Evolutionary conservation across 768 basidiomycete genomes (phyloP).

Genomic region (Mycena amicta): DNA sequence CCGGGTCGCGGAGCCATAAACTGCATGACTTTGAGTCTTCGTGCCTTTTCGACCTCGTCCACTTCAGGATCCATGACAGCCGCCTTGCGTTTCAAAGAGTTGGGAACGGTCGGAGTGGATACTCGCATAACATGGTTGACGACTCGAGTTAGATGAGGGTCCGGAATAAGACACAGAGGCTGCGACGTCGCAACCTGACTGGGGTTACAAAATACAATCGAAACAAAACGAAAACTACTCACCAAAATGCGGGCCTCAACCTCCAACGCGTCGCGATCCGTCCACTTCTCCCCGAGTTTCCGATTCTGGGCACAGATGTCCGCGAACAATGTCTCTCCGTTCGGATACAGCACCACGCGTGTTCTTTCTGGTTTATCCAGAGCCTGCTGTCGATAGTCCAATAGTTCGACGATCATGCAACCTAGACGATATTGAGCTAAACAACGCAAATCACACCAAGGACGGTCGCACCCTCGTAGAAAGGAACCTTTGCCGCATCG

Average conservation of each 20-base stretch:
- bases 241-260: constrained; percentile 77
- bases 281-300: constrained; percentile 59
- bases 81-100: constrained; percentile 78
- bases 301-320: constrained; percentile 75
- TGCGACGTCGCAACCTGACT: constrained; percentile 70
- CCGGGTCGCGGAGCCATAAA: constrained; percentile 71
- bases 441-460: background rate
- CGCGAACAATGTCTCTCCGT: constrained; percentile 74
- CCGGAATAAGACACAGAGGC: constrained; percentile 79
- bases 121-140: constrained; percentile 75
- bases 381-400: constrained; percentile 67
- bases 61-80: constrained; percentile 70
- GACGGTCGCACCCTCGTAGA: constrained; percentile 69
- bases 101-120: constrained; percentile 71
- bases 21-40: constrained; percentile 73
- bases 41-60: constrained; percentile 74
- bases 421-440: constrained; percentile 43
- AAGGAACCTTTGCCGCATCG: constrained; percentile 70
- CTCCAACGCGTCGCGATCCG: constrained; percentile 73
- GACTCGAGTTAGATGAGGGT: constrained; percentile 74
- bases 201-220: constrained; percentile 5
- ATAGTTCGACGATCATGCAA: constrained; percentile 82
- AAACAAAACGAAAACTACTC: constrained; percentile 28
- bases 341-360: constrained; percentile 78
- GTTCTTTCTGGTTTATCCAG: constrained; percentile 62